Percentiles rank a stretch among this genome's conserved stretches.
Evolutionary conservation across 225 moss, liverwort and hornwort genomes (phyloP).

Genomic region (Bryoerythrophyllum caledonicum): DNA sequence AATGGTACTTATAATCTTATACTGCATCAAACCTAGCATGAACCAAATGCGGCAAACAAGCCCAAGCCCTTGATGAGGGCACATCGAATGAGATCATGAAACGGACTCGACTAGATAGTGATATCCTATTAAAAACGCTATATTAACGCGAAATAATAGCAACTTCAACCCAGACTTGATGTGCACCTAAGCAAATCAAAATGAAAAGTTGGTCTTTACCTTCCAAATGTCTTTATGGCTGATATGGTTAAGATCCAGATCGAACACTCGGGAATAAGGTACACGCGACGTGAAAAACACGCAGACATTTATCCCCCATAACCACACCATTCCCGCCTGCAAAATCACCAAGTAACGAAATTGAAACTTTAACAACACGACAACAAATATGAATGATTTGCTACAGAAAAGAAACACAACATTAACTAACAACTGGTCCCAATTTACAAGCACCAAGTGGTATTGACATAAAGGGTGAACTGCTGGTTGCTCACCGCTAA

Average conservation of each 20-base stretch:
- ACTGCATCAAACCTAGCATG: slow-evolving; percentile 12
- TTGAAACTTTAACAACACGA: slow-evolving; percentile 8
- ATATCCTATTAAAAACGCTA: not conserved
- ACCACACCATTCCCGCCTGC: slow-evolving; percentile 96
- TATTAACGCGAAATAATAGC: not conserved
- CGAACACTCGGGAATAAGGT: slow-evolving; percentile 86
- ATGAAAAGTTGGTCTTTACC: slow-evolving; percentile 43
- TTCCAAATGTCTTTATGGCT: slow-evolving; percentile 94
- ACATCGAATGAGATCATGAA: slow-evolving; percentile 8
- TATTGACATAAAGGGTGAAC: slow-evolving; percentile 5
- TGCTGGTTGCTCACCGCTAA: slow-evolving; percentile 67
- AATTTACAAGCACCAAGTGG: slow-evolving; percentile 5
- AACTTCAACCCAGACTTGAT: slow-evolving; percentile 12
- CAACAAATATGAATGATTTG: slow-evolving; percentile 6
- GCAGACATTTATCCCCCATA: slow-evolving; percentile 90
- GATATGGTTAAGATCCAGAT: slow-evolving; percentile 86
- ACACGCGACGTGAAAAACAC: slow-evolving; percentile 78
- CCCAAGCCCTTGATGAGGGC: slow-evolving; percentile 10
- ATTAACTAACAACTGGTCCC: not conserved
- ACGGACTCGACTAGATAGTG: slow-evolving; percentile 13
- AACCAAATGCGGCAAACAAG: slow-evolving; percentile 6
- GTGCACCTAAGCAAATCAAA: slow-evolving; percentile 19
- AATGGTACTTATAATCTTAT: slow-evolving; percentile 6
- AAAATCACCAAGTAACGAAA: slow-evolving; percentile 27
- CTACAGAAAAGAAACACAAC: not conserved